Base-by-base conservation (phyloP, 371 early-diverging fungal genomes). In the Mucor racemosus region DNA sequence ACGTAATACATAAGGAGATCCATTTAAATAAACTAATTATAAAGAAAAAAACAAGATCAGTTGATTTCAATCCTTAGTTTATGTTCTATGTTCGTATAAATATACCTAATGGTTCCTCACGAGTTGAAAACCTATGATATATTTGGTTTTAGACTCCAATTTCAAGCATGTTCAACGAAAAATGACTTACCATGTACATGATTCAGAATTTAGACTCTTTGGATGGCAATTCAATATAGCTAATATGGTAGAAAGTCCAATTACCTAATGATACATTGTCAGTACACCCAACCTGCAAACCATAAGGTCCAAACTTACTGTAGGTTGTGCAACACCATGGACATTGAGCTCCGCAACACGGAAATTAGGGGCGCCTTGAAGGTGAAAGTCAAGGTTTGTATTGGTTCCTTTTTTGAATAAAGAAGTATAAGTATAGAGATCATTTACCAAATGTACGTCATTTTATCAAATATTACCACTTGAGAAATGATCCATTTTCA, bases 351-450 rank as follows among this genome's bases (percentile, higher is more conserved):
- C 87, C 26, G 85, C 86, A 62, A 80, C 77, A 21, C 92, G 84
- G 71, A 91, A 91, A 66, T 91, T 91, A 38, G 91, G 91, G 10
- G 91, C 88, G 0, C 91, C 92, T 62, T 90, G 87, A 38, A 91
- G 73, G 64, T 87, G 82, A 58, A 90, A 86, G 66, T 86, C 89
- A 10, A 89, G 76, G 15, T 84, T 82, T 39, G 84, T 76, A 72
- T 87, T 83, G 59, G 84, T 69, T 26, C 80, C 88, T 86, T 65
- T 54, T 55, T 46, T 14, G 15, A 57, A n/a, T n/a, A 35, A 40
- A 39, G 33, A 35, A 34, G 34, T 1, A 41, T 19, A 8, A 53
- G 15, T 21, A 35, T 15, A 36, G 36, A 36, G 36, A 7, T 5
- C 38, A 38, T 38, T 38, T 9, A 38, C 55, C 17, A 7, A 56